Evolutionary conservation across 2,329 filamentous ascomycete species (phyloP), one percentile per base, ranked within the genome.

Genomic region (Xenosphaeropsis pyriputrescens): DNA sequence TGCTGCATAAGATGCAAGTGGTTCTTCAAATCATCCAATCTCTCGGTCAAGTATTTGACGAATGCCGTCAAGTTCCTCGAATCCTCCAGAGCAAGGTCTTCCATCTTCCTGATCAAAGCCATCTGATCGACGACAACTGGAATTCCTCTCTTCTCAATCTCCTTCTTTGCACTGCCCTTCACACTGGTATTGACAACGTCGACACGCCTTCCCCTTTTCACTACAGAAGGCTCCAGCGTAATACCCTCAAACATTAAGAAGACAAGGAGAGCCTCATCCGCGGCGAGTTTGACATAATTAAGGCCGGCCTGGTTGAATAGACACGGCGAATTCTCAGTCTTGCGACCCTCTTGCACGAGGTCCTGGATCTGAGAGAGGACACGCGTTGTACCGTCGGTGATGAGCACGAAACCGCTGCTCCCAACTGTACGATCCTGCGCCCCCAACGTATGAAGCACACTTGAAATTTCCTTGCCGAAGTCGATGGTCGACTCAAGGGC

Each of bases 251-350:
- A 40, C 29, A 44, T 49, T 49, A 35, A 7, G 40, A 33, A 14
- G 31, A 39, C n/a, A 11, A 26, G 8, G 22, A 26, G 22, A 9
- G 12, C 22, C 39, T 51, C 48, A 19, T 22, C 37, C 5, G 39
- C 40, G 16, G 52, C 43, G 11, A 40, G 8, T 11, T 42, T 32
- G 36, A 49, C 42, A 35, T 47, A 51, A 41, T 38, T 22, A 3
- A 48, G 34, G 1, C 48, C 47, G n/a, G 42, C 36, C 0, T 41
- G 12, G 37, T 42, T 52, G n/a, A 53, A 46, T n/a, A 45, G 22
- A 26, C 22, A 11, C 8, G 8, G 22, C 22, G 26, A 9, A 32
- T 35, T 17, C 41, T 45, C 7, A 12, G 13, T 15, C 35, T 37
- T 14, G 50, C 26, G 22, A 26, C 22, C 22, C 22, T 26, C 3